Evolutionary conservation across 495 filamentous ascomycete species (phyloP).

Genomic region (Penicillium macrosclerotiorum): DNA sequence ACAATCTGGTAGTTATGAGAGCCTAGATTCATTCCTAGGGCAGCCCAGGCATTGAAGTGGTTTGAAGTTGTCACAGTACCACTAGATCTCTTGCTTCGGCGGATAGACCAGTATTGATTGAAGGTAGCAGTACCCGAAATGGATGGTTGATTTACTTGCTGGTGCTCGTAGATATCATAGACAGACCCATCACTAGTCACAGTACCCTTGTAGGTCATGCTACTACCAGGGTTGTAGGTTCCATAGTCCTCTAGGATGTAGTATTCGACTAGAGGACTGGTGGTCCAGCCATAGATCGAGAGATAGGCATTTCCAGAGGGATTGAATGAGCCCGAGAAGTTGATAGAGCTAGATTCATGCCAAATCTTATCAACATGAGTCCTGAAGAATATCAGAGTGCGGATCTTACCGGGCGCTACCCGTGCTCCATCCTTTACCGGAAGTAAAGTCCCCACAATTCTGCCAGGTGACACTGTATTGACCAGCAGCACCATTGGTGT

Average conservation of each 20-base stretch:
- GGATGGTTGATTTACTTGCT: slow-evolving; percentile 58
- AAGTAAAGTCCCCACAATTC: slow-evolving; percentile 57
- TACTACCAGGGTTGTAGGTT: slow-evolving; percentile 45
- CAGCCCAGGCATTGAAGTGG: slow-evolving; percentile 64
- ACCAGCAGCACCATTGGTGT: slow-evolving; percentile 57
- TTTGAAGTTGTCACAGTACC: slow-evolving; percentile 53
- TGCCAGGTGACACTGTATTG: slow-evolving; percentile 55
- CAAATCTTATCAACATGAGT: no score
- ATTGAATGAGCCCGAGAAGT: slow-evolving; percentile 53
- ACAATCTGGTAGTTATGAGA: slow-evolving; percentile 61
- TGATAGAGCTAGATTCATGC: slow-evolving; percentile 46
- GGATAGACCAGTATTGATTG: slow-evolving; percentile 61
- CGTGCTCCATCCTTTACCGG: slow-evolving; percentile 61
- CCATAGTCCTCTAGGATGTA: slow-evolving; percentile 63
- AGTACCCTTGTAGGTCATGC: slow-evolving; percentile 42
- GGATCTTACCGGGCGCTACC: slow-evolving; percentile 41
- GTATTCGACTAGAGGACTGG: slow-evolving; percentile 60
- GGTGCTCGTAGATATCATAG: slow-evolving; percentile 62
- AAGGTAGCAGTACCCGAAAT: slow-evolving; percentile 61
- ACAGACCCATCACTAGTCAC: slow-evolving; percentile 57
- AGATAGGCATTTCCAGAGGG: slow-evolving; percentile 60
- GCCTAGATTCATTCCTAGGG: slow-evolving; percentile 47
- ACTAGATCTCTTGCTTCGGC: slow-evolving; percentile 49
- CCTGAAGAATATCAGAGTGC: no score
- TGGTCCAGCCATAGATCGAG: slow-evolving; percentile 63